Evolutionary conservation across 768 basidiomycete genomes (phyloP).

Genomic region (Leccinum sublutescens): DNA sequence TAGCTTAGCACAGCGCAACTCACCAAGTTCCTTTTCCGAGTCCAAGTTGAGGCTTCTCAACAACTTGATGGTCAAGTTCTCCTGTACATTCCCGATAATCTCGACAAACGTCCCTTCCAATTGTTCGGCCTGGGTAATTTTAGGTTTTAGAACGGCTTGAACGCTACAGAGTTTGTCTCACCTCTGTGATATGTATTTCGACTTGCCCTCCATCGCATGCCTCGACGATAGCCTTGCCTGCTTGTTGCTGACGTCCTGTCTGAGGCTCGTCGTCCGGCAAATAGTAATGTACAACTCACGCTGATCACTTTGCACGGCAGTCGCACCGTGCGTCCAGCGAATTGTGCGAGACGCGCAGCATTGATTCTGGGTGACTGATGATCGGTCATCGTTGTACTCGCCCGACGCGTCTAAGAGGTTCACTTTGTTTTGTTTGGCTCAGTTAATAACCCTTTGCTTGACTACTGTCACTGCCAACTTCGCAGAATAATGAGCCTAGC

Average conservation of each 20-base stretch:
- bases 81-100: constrained; percentile 59
- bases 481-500: too few species aligned
- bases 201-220: constrained; percentile 69
- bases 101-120: constrained; percentile 60
- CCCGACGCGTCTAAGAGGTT: constrained; percentile 7
- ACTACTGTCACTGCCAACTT: too few species aligned
- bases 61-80: constrained; percentile 57
- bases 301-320: constrained; percentile 60
- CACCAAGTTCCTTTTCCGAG: constrained; percentile 53
- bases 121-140: constrained; percentile 36
- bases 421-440: constrained; percentile 1
- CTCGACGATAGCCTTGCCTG: constrained; percentile 53
- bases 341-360: constrained; percentile 52
- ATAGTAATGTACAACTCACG: constrained; percentile 32
- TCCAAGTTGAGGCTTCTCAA: constrained; percentile 55
- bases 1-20: constrained; percentile 19
- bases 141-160: neutral
- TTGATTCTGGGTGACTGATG: constrained; percentile 55
- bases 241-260: constrained; percentile 31
- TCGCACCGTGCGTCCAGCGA: constrained; percentile 54
- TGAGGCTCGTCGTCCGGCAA: neutral
- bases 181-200: constrained; percentile 40
- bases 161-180: constrained; percentile 25
- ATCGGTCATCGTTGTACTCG: constrained; percentile 23
- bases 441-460: too few species aligned